Evolutionary conservation across 2,329 filamentous ascomycete species (phyloP), one percentile per base, ranked within the genome.

Genomic region (Neofusicoccum laricinum): DNA sequence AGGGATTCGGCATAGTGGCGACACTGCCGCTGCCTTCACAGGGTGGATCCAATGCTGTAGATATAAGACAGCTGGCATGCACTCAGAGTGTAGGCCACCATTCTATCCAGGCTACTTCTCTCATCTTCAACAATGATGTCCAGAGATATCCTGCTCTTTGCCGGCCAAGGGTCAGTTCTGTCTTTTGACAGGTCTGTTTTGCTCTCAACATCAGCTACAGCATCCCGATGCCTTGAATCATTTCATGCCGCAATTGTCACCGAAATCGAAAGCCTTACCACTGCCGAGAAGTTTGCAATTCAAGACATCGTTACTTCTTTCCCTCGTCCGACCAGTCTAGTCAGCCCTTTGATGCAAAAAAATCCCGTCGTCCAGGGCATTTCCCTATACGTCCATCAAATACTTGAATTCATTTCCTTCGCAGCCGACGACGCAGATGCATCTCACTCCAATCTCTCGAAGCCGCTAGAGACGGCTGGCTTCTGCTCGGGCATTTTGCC

Each of bases 401-500:
- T 58, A 2, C 10, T 58, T 7, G 53, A 58, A 2, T 58, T 17
- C 21, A 45, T 58, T 1, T 45, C 53, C 4, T 58, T 34, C 14
- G 51, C 21, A 2, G 6, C 43, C 14, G 17, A n/a, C 1, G 34
- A 8, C 6, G 7, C 17, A 17, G 36, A 43, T 3, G 6, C 7
- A 6, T 19, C n/a, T 3, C 49, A 2, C 6, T 4, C 14, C 21
- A 10, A 12, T 1, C 15, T 8, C 34, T 14, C 19, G 17, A 11
- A 8, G 3, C 30, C 32, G 1, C 5, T 4, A 0, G 43, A 49
- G 17, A 30, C 17, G 3, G 12, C 19, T 3, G 57, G 66, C 12
- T 66, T 66, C 40, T 67, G 66, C 30, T 61, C 59, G 36, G 66
- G 66, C 0, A 19, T 67, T 2, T 30, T 67, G 4, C 45, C 38